Evolutionary conservation across 1,284 basidiomycete genomes (phyloP).

Genomic region (Heliocybe sulcata): DNA sequence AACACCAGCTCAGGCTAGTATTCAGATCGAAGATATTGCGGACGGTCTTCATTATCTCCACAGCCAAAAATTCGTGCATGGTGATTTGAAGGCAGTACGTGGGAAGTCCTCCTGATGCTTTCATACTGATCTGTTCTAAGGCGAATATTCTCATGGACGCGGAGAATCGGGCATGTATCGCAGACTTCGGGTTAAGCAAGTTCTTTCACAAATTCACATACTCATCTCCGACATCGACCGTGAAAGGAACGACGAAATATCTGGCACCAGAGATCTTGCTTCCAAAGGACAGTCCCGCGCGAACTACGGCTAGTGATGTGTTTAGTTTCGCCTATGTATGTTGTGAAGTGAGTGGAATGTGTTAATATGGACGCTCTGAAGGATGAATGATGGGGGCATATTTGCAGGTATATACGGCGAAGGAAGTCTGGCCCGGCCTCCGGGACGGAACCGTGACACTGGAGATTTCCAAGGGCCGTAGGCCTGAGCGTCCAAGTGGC

Average conservation of each 20-base stretch:
- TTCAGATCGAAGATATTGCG: slow-evolving; percentile 5
- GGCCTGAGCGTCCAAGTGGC: not conserved
- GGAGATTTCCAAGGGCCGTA: not conserved
- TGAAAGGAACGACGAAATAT: not conserved
- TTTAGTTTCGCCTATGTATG: not conserved
- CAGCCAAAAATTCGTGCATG: slow-evolving; percentile 10
- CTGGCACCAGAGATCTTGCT: not conserved
- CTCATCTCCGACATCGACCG: not conserved
- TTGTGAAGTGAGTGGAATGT: not conserved
- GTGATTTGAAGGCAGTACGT: slow-evolving; percentile 5
- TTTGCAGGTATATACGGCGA: not conserved
- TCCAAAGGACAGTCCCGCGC: not conserved
- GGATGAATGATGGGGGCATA: not conserved
- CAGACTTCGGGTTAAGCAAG: not conserved
- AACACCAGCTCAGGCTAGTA: too few species aligned
- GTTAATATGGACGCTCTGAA: not conserved
- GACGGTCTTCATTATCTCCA: slow-evolving; percentile 13
- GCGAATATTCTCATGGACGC: not conserved
- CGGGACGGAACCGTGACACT: not conserved
- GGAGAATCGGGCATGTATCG: not conserved
- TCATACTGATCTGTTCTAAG: not conserved
- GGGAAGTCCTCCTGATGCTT: too few species aligned
- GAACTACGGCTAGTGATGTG: not conserved
- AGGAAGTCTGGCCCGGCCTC: not conserved
- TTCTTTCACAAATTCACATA: not conserved